Base-by-base conservation (phyloP, 352 stramenopile genomes). In the Phytophthora citricola region DNA sequence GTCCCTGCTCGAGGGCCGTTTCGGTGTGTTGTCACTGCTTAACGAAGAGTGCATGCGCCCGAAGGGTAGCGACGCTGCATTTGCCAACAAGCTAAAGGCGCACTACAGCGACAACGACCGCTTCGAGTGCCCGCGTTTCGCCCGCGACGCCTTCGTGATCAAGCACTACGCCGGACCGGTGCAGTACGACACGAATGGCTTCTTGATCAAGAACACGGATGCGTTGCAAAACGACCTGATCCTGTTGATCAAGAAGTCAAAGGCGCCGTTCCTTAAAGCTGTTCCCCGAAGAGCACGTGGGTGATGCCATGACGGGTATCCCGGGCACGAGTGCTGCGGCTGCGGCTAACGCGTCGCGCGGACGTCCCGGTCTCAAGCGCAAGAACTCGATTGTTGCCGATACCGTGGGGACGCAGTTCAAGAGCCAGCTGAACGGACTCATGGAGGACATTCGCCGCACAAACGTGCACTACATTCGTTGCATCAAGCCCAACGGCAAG, bases 391-490 rank as follows among this genome's bases (percentile, higher is more conserved):
- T 95, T 48, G 68, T 95, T 27, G 75, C 83, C 0, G 85, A 93
- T 47, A 93, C 87, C n/a, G 86, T 94, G 14, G 83, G 81, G 29
- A 93, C 83, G 34, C 87, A 99, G 73, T 99, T 99, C 79, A 95
- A 95, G 57, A 91, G 79, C 48, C 96, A 99, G 68, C 79, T 99
- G 5, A 91, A 93, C 34, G 81, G 89, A 8, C 78, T 99, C 17
- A 95, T 99, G 58, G 89, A 96, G 39, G 96, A 98, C 61, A 94
- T 99, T 60, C 92, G 97, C 51, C 87, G 84, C 38, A 99, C 96
- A 2, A 92, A 98, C 58, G 95, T 98, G 24, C 97, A 99, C 72
- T 99, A 99, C 80, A 97, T 99, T 65, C 89, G 97, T 32, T 99
- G 98, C 76, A 97, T 99, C 66, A 99, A 99, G 79, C 97, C 98